Evolutionary conservation across 1,139 yeast genomes (phyloP), one percentile per base, ranked within the genome.

Genomic region (Kurtzmaniella quercitrusa): DNA sequence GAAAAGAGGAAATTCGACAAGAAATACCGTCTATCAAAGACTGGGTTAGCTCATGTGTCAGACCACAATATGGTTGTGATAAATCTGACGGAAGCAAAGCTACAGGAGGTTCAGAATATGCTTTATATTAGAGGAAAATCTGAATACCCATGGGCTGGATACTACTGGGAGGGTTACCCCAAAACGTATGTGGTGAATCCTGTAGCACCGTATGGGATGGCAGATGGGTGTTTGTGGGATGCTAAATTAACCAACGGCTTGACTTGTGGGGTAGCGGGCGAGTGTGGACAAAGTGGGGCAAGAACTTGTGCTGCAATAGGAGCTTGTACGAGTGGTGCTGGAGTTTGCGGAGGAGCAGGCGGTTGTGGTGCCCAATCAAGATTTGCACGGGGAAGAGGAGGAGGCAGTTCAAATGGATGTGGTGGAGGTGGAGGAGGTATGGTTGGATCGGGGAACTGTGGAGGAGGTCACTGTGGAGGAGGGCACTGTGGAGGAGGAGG

Each of bases 251-350:
- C 14, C 31, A 10, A 27, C 10, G 12, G 31, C 6, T 10, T 6
- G 9, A 31, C 16, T 15, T 14, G 18, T 31, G 36, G 16, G 5
- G 18, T 14, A 12, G 18, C 36, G 6, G 16, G 16, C 3, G 6
- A 10, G 6, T 31, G 16, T 31, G 16, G 36, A 12, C 3, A 9
- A 14, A 14, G 18, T 31, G 36, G 18, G 18, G 36, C 11, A 12
- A 31, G 18, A 15, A 27, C 31, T 4, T 31, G 36, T 31, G 36
- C 11, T 3, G 18, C 36, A 14, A 31, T 15, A 12, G 36, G 31
- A 10, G 31, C 31, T 10, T 27, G 36, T 18, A 36, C 51, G 56
- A 18, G 56, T 53, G 14, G 55, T 7, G 14, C 31, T 27, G 31
- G 31, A 27, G 31, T 27, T 6, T 27, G 31, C 10, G 31, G 31